Evolutionary conservation across 108 stramenopile genomes (phyloP).

Genomic region (Fragilaria crotonensis): DNA sequence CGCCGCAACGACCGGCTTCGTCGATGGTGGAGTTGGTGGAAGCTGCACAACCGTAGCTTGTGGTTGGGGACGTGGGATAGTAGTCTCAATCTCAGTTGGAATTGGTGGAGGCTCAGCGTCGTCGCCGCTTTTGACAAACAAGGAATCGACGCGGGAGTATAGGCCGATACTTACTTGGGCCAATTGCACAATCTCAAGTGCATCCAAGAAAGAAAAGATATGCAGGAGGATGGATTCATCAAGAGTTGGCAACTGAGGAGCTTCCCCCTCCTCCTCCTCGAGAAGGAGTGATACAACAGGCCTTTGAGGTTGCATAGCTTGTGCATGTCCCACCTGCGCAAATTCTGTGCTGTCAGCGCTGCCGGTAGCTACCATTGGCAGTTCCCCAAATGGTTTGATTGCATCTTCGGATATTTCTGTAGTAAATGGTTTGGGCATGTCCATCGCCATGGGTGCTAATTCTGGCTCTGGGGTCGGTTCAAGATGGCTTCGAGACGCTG

Average conservation of each 20-base stretch:
- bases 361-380: not conserved
- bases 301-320: not conserved
- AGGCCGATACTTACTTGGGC: constrained; percentile 67
- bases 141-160: constrained; percentile 59
- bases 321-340: not conserved
- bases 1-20: constrained; percentile 1
- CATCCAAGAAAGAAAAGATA: constrained; percentile 64
- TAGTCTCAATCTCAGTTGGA: constrained; percentile 15
- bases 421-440: not conserved
- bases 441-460: not conserved
- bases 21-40: constrained; percentile 1
- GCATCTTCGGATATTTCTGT: not conserved
- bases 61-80: not conserved
- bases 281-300: not conserved
- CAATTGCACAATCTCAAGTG: constrained; percentile 66
- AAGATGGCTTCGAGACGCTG: not conserved
- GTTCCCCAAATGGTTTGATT: not conserved
- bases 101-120: constrained; percentile 7
- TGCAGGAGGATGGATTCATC: constrained; percentile 52
- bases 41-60: constrained; percentile 6
- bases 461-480: not conserved
- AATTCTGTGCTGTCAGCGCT: too few species aligned
- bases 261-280: constrained; percentile 25
- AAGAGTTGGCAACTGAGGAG: constrained; percentile 23
- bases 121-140: constrained; percentile 64